phyloP scores from a whole-genome alignment of 768 basidiomycete genomes.

The Mycena vitilis region DNA sequence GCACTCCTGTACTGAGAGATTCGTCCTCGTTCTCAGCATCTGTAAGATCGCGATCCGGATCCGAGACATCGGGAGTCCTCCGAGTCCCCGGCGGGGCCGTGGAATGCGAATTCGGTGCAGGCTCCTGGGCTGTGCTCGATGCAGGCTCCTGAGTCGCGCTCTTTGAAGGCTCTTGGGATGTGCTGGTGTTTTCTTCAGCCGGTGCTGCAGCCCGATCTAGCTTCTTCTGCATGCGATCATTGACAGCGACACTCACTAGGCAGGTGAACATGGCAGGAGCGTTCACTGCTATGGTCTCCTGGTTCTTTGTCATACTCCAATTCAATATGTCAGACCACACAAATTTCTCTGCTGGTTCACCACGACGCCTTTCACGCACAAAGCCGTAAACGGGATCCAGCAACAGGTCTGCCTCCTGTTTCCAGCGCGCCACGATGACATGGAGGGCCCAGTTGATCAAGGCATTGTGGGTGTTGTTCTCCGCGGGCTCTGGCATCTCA shows the following conservation, averaged over 20 bases:
- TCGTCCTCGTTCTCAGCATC: too few relatives aligned
- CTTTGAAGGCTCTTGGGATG: background rate
- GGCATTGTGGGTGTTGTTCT: conserved; percentile 15
- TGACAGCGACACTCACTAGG: conserved; percentile 11
- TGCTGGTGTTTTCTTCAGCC: background rate
- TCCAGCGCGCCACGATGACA: background rate
- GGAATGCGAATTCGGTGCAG: too few relatives aligned
- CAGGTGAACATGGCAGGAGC: conserved; percentile 12
- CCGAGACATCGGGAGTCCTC: conserved; percentile 14
- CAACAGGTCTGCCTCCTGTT: conserved; percentile 1
- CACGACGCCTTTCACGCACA: background rate
- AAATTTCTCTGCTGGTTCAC: conserved; percentile 6
- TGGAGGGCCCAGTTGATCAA: conserved; percentile 22
- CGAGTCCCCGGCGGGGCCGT: too few relatives aligned
- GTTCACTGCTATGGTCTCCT: conserved; percentile 19
- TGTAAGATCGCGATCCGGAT: background rate
- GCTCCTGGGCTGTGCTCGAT: too few relatives aligned
- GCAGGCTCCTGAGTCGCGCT: background rate
- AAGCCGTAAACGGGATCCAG: conserved; percentile 12
- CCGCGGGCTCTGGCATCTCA: background rate
- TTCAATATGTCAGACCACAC: conserved; percentile 13
- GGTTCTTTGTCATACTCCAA: conserved; percentile 21
- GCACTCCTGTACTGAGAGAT: conserved; percentile 5
- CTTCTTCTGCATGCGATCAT: background rate
- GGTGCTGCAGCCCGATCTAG: conserved; percentile 3